Percentiles rank a stretch among this genome's conserved stretches.
phyloP scores from a whole-genome alignment of 805 yeast species.

The Pichia manshurica region DNA sequence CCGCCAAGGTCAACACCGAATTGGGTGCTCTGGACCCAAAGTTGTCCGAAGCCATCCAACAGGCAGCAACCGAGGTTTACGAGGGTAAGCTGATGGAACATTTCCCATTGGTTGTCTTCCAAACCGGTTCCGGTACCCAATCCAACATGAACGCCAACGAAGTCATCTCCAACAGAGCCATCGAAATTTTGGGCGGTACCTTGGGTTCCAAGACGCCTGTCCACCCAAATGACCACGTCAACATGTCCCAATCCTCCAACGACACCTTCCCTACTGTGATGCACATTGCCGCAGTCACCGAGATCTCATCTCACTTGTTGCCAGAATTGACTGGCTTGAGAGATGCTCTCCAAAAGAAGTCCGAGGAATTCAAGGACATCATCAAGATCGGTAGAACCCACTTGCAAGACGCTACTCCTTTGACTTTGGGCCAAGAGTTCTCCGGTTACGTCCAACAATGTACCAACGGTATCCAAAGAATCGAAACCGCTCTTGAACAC shows the following conservation, averaged over 20 bases:
- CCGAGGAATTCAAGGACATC: conserved; percentile 79
- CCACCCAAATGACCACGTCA: conserved; percentile 98
- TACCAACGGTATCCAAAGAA: conserved; percentile 83
- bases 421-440: conserved; percentile 97
- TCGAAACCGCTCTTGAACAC: conserved; percentile 69
- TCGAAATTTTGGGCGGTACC: conserved; percentile 88
- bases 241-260: conserved; percentile 97
- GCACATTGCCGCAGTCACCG: conserved; percentile 98
- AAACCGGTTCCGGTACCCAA: conserved; percentile 98
- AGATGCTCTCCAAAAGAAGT: conserved; percentile 69
- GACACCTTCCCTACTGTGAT: conserved; percentile 99
- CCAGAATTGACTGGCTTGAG: conserved; percentile 78
- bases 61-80: conserved; percentile 92
- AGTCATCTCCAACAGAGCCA: conserved; percentile 97
- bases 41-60: conserved; percentile 75
- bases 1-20: conserved; percentile 82
- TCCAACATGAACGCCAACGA: conserved; percentile 99
- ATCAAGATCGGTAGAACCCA: conserved; percentile 99
- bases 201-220: conserved; percentile 91
- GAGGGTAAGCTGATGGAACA: conserved; percentile 89
- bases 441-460: conserved; percentile 94
- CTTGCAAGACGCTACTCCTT: conserved; percentile 97
- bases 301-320: conserved; percentile 65
- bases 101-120: conserved; percentile 97
- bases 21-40: conserved; percentile 82